phyloP scores from a whole-genome alignment of 805 yeast genomes.

The Citeromyces matritensis region DNA sequence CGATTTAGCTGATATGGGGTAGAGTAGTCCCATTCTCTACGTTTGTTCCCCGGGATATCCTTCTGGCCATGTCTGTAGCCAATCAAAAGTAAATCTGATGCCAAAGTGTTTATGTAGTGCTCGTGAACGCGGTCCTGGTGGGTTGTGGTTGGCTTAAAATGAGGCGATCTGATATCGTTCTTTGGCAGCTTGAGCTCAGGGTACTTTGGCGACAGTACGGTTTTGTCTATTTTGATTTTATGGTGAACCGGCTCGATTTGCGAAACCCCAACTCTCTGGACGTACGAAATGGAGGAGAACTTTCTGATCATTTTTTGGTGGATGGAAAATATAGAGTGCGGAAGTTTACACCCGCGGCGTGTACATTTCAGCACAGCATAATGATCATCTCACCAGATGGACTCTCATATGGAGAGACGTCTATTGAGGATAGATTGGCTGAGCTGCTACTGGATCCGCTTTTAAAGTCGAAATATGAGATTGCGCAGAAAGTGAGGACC shows the following conservation, averaged over 20 bases:
- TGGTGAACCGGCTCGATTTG: constrained; percentile 90
- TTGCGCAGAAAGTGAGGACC: constrained; percentile 4
- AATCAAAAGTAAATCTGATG: constrained; percentile 65
- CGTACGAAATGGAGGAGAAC: constrained; percentile 17
- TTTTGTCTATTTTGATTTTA: constrained; percentile 59
- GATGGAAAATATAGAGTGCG: not conserved
- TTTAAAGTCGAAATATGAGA: constrained; percentile 4
- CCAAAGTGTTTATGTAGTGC: constrained; percentile 60
- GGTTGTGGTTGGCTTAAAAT: constrained; percentile 60
- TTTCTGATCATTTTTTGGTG: constrained; percentile 5
- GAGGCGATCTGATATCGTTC: constrained; percentile 68
- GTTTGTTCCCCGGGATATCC: constrained; percentile 46
- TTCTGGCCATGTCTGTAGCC: constrained; percentile 55
- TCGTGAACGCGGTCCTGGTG: constrained; percentile 69
- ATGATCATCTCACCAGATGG: not conserved
- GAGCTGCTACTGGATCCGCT: constrained; percentile 4
- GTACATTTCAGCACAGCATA: not conserved
- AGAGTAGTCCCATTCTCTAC: constrained; percentile 72
- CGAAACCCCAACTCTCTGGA: constrained; percentile 41
- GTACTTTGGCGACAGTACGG: constrained; percentile 60
- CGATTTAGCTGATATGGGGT: constrained; percentile 86
- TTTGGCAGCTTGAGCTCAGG: constrained; percentile 51
- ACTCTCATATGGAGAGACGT: not conserved
- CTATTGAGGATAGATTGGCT: constrained; percentile 1
- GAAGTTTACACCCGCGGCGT: not conserved